Evolutionary conservation across 257 asterid genomes (phyloP).

Genomic region (Handroanthus guayacan): DNA sequence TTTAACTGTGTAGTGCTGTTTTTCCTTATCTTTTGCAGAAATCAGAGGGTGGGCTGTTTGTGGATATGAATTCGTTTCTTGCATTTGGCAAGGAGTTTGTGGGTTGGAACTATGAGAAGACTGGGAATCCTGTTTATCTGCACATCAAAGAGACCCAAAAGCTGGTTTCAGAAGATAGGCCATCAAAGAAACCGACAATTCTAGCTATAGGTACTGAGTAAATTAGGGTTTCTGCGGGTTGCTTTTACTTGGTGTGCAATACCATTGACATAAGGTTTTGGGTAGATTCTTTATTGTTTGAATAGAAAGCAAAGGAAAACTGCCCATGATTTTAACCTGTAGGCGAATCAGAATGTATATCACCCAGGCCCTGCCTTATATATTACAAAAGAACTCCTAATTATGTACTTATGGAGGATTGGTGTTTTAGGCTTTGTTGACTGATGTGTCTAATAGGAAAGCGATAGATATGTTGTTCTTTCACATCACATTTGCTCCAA

Average conservation of each 20-base stretch:
- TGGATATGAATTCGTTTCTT: slow-evolving; percentile 88
- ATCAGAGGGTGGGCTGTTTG: slow-evolving; percentile 89
- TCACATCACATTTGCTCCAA: neutral
- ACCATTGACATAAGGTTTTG: neutral
- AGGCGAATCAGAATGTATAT: neutral
- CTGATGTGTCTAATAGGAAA: slow-evolving; percentile 10
- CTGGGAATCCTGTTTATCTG: slow-evolving; percentile 86
- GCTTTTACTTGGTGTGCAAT: slow-evolving; percentile 15
- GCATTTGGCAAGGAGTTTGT: slow-evolving; percentile 96
- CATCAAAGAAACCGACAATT: slow-evolving; percentile 90
- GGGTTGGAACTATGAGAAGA: slow-evolving; percentile 90
- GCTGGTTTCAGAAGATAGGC: slow-evolving; percentile 84
- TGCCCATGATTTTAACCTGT: neutral
- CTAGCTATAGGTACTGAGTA: slow-evolving; percentile 81
- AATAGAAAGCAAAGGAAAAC: neutral
- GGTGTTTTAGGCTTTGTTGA: slow-evolving; percentile 19
- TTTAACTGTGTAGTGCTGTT: neutral
- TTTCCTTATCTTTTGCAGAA: slow-evolving; percentile 52
- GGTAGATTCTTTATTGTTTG: neutral
- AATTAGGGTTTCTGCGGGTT: neutral
- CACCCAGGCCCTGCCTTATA: slow-evolving; percentile 2
- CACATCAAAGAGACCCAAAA: slow-evolving; percentile 77
- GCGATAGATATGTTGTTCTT: slow-evolving; percentile 18
- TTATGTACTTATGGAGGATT: neutral
- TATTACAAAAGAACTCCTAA: neutral